Percentiles rank a stretch among this genome's conserved stretches.
Conservation (phyloP, 768 basidiomycete genomes). For the Baorangia bicolor region DNA sequence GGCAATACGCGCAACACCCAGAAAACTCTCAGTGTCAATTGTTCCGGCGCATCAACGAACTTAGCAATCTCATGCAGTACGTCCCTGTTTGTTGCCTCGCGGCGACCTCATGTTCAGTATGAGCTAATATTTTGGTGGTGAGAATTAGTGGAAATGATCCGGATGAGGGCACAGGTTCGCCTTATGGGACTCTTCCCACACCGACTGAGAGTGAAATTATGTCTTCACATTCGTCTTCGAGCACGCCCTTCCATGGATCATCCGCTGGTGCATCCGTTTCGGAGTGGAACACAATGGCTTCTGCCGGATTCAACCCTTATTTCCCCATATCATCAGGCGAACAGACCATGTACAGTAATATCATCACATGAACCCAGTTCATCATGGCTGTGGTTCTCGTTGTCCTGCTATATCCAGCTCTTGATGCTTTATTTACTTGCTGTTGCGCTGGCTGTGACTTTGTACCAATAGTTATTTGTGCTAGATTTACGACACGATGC, state of each 20-base stretch:
- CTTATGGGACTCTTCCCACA: conserved; percentile 56
- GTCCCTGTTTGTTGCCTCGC: conserved; percentile 37
- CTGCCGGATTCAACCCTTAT: conserved; percentile 64
- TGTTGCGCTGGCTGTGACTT: conserved; percentile 34
- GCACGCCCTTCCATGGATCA: conserved; percentile 40
- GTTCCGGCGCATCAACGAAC: conserved; percentile 58
- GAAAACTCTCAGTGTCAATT: conserved; percentile 53
- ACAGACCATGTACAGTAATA: conserved; percentile 55
- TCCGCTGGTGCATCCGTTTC: conserved; percentile 51
- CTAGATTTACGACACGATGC: conserved; percentile 28
- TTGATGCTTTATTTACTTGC: conserved; percentile 25
- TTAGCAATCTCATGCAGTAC: conserved; percentile 66
- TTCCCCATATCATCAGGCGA: conserved; percentile 59
- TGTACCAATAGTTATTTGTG: conserved; percentile 28
- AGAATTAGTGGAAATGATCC: conserved; percentile 51
- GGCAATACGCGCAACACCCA: conserved; percentile 61
- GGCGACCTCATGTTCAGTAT: conserved; percentile 33
- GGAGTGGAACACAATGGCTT: conserved; percentile 59
- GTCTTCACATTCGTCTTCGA: conserved; percentile 46
- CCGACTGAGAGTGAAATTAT: conserved; percentile 62
- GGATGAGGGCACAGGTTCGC: conserved; percentile 44
- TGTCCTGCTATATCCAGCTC: conserved; percentile 6
- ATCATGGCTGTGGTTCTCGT: background rate
- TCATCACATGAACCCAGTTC: conserved; percentile 45
- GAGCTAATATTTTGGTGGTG: conserved; percentile 32